Percentiles rank a stretch among this genome's conserved stretches.
Evolutionary conservation across 2,329 filamentous ascomycete genomes (phyloP).

Genomic region (Colletotrichum sp.): DNA sequence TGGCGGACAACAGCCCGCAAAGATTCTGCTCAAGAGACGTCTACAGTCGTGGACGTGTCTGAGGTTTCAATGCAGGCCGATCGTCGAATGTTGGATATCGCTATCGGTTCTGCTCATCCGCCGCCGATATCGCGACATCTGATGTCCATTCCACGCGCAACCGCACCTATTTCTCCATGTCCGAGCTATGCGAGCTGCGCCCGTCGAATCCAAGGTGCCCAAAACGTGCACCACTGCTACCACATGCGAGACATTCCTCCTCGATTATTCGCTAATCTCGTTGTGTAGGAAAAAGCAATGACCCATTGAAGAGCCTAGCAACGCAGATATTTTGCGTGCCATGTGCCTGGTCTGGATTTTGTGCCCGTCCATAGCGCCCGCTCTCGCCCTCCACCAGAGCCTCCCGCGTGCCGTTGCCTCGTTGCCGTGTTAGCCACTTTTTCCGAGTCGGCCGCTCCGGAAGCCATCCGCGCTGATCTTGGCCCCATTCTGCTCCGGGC

Average conservation of each 20-base stretch:
- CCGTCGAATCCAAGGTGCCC: neutral
- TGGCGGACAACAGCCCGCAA: neutral
- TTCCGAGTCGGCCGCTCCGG: slow-evolving; percentile 4
- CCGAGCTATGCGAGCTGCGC: neutral
- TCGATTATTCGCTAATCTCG: neutral
- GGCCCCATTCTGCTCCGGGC: neutral
- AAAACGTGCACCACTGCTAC: neutral
- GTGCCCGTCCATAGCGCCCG: neutral
- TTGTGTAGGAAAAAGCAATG: neutral
- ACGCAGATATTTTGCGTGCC: neutral
- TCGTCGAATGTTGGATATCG: neutral
- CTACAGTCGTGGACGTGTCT: neutral
- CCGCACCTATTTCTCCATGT: neutral
- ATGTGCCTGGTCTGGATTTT: neutral
- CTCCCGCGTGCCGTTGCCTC: neutral
- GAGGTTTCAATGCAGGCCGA: neutral
- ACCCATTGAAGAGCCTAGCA: neutral
- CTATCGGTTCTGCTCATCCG: slow-evolving; percentile 2
- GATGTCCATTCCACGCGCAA: slow-evolving; percentile 12
- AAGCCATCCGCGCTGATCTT: slow-evolving; percentile 8
- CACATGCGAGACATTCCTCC: neutral
- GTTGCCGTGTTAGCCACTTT: slow-evolving; percentile 10
- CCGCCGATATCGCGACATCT: slow-evolving; percentile 19
- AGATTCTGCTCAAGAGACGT: neutral
- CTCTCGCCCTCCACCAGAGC: neutral